Conservation (phyloP, 2,329 filamentous ascomycete species). For the Trichoderma sp. region DNA sequence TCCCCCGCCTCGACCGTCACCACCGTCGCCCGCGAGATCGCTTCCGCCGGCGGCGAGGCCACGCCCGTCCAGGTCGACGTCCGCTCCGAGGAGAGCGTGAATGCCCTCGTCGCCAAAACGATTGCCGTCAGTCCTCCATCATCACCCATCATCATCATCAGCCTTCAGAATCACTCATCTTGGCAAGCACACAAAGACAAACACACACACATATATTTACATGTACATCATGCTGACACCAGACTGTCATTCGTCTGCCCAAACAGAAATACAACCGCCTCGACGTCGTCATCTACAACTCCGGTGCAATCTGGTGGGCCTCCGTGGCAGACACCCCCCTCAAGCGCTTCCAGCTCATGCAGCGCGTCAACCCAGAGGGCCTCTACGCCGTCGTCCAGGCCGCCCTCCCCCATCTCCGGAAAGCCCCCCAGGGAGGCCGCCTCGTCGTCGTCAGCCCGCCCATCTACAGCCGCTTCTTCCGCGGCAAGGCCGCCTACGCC, state of each 20-base stretch:
- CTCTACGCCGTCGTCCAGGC: conserved; percentile 74
- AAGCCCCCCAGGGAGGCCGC: conserved; percentile 51
- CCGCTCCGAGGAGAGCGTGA: conserved; percentile 62
- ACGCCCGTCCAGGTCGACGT: conserved; percentile 71
- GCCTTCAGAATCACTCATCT: no score
- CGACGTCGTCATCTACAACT: conserved; percentile 80
- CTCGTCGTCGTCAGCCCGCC: conserved; percentile 81
- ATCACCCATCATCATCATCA: conserved; percentile 3
- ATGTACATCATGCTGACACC: background rate
- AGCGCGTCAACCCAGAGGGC: conserved; percentile 72
- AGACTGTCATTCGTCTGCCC: no score
- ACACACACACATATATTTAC: conserved; percentile 3
- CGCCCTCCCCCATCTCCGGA: conserved; percentile 64
- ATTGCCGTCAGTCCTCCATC: conserved; percentile 41
- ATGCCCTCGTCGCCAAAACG: conserved; percentile 60
- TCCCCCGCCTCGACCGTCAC: conserved; percentile 74
- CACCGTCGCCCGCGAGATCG: conserved; percentile 77
- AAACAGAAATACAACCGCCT: conserved; percentile 60
- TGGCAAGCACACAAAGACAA: no score
- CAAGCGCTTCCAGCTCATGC: conserved; percentile 78
- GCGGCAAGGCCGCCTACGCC: conserved; percentile 84
- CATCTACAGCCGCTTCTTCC: conserved; percentile 82
- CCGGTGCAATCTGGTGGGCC: conserved; percentile 84
- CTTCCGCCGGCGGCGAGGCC: conserved; percentile 63
- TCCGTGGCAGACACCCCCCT: conserved; percentile 71